Conservation (phyloP, 2,329 filamentous ascomycete species). For the Pseudogymnoascus sp. region DNA sequence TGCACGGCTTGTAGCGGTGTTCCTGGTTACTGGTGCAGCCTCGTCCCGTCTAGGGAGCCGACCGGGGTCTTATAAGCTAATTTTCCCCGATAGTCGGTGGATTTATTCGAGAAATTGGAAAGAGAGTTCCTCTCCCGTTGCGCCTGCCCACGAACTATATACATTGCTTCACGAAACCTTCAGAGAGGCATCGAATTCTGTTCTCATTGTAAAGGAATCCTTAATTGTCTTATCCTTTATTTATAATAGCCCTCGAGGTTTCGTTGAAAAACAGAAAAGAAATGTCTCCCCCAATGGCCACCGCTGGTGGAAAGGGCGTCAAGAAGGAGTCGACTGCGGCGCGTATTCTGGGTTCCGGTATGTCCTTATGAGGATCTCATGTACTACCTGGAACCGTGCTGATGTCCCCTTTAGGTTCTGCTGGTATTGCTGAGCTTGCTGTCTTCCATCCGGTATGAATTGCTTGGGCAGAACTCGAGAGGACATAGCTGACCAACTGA, state of each 20-base stretch:
- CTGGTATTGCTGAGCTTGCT: constrained; percentile 85
- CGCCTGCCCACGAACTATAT: background rate
- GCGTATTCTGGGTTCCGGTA: constrained; percentile 86
- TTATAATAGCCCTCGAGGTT: background rate
- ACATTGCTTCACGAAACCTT: background rate
- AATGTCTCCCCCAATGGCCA: constrained; percentile 16
- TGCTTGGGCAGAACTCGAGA: constrained; percentile 9
- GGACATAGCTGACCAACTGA: constrained; percentile 25
- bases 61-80: background rate
- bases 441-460: constrained; percentile 76
- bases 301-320: constrained; percentile 44
- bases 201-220: background rate
- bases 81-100: constrained; percentile 5
- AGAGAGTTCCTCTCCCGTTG: background rate
- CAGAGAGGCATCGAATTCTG: background rate
- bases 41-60: background rate
- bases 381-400: constrained; percentile 10
- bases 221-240: constrained; percentile 9
- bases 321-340: constrained; percentile 87
- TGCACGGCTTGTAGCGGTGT: background rate
- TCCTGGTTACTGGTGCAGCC: constrained; percentile 5
- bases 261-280: constrained; percentile 2
- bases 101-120: constrained; percentile 9
- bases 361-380: constrained; percentile 17
- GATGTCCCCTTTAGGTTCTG: constrained; percentile 55